phyloP scores from a whole-genome alignment of 2,329 filamentous ascomycete species.

The Fusarium succisae region DNA sequence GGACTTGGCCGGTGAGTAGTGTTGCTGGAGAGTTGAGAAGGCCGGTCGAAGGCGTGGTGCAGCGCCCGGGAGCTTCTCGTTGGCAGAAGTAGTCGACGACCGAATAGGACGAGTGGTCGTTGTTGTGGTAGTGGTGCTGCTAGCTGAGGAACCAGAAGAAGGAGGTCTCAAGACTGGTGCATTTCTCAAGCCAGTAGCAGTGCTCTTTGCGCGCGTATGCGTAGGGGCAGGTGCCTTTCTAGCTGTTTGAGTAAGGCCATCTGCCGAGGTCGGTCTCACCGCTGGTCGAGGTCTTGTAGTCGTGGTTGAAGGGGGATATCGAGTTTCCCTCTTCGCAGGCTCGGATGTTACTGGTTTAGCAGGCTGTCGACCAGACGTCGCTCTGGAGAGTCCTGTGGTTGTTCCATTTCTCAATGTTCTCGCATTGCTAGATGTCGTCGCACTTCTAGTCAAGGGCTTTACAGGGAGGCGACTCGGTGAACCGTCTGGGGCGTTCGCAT shows the following conservation, averaged over 20 bases:
- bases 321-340: conserved; percentile 38
- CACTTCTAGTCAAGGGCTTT: conserved; percentile 53
- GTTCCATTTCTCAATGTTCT: conserved; percentile 34
- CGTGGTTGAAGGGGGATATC: conserved; percentile 49
- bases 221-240: conserved; percentile 30
- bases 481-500: conserved; percentile 26
- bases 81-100: conserved; percentile 23
- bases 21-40: conserved; percentile 72
- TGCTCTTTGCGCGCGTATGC: conserved; percentile 48
- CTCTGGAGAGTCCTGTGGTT: conserved; percentile 20
- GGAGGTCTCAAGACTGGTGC: conserved; percentile 46
- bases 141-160: conserved; percentile 38
- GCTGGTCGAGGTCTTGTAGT: conserved; percentile 42
- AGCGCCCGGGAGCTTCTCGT: conserved; percentile 31
- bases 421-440: conserved; percentile 42
- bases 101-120: conserved; percentile 30
- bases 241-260: conserved; percentile 34
- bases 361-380: conserved; percentile 39
- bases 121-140: conserved; percentile 31
- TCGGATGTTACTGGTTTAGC: conserved; percentile 21
- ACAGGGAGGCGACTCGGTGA: conserved; percentile 63
- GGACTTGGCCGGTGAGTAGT: conserved; percentile 72
- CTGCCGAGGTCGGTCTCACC: conserved; percentile 46
- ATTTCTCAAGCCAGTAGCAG: conserved; percentile 40
- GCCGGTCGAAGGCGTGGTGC: conserved; percentile 58